Evolutionary conservation across 164 flowering plant genomes (phyloP), one percentile per base, ranked within the genome.

Genomic region (Dillenia suffruticosa): DNA sequence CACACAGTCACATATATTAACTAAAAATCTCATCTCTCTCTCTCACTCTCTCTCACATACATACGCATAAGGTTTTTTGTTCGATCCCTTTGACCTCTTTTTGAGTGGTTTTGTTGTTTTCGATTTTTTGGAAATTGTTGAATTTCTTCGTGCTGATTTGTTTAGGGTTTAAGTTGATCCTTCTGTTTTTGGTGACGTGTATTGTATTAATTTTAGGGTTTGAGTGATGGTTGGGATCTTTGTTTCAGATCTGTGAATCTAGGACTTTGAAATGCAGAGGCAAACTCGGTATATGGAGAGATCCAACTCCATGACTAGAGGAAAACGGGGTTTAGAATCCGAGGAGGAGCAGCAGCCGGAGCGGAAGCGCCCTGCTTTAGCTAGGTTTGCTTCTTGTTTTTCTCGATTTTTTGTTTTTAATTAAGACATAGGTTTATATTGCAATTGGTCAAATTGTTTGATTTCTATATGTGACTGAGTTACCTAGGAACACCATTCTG

Each of bases 331-430:
- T 10, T 63, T 86, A 76, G 95, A 85, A 66, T 68, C 85, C 0
- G 51, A 56, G 56, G 68, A 82, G 43, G 93, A 91, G 57, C 80
- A 67, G 47, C 92, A 79, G 72, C 89, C 87, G 45, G 89, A 85
- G n/a, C 74, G 80, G 77, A 88, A 84, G 67, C 77, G 88, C 8
- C 93, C 95, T 14, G 95, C 97, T 67, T 77, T 90, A 6, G 88
- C 95, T 8, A 88, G 95, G 97, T 61, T 91, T 59, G 8, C 62
- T 58, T 12, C 44, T 47, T 61, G 11, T n/a, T 43, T 58, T 44
- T 17, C 45, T 54, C 6, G 44, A 16, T 54, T 17, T 17, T 53
- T 44, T 40, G 26, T 54, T 58, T 12, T 56, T 12, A 56, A 40
- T 19, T 44, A 59, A 46, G 62, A 74, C 84, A 59, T 83, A 81